Conservation (phyloP, 768 basidiomycete genomes). For the Russula sp. region DNA sequence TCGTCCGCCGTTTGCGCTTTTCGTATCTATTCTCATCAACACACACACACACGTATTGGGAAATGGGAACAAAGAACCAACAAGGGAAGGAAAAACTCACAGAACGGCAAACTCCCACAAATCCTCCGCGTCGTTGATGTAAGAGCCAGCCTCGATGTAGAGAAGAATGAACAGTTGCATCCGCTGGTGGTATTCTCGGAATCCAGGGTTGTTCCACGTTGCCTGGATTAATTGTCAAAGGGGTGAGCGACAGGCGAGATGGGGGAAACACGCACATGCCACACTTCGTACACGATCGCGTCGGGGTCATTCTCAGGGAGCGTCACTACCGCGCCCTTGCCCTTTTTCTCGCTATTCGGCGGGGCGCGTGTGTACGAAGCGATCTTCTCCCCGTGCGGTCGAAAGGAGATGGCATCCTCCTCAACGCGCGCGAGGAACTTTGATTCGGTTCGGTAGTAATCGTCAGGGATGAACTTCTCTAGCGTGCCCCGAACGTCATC, state of each 20-base stretch:
- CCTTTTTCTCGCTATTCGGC: conserved; percentile 47
- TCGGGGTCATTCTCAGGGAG: conserved; percentile 54
- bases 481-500: conserved; percentile 85
- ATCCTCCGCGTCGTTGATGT: conserved; percentile 91
- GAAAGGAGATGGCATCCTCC: conserved; percentile 73
- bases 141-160: conserved; percentile 94
- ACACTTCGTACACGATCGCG: conserved; percentile 80
- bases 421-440: conserved; percentile 70
- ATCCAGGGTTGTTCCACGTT: conserved; percentile 83
- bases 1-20: conserved; percentile 61
- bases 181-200: conserved; percentile 82
- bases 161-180: conserved; percentile 95
- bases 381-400: conserved; percentile 71
- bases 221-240: conserved; percentile 45
- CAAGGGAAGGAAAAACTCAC: conserved; percentile 47
- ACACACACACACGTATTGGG: background rate
- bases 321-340: conserved; percentile 48
- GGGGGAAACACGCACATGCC: conserved; percentile 61
- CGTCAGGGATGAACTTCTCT: conserved; percentile 75
- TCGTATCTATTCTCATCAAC: conserved; percentile 61
- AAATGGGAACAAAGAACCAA: background rate
- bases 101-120: conserved; percentile 89
- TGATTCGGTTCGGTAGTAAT: conserved; percentile 64
- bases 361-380: conserved; percentile 69
- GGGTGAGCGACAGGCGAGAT: background rate